Evolutionary conservation across 768 basidiomycete species (phyloP).

Genomic region (Amanita molliuscula): DNA sequence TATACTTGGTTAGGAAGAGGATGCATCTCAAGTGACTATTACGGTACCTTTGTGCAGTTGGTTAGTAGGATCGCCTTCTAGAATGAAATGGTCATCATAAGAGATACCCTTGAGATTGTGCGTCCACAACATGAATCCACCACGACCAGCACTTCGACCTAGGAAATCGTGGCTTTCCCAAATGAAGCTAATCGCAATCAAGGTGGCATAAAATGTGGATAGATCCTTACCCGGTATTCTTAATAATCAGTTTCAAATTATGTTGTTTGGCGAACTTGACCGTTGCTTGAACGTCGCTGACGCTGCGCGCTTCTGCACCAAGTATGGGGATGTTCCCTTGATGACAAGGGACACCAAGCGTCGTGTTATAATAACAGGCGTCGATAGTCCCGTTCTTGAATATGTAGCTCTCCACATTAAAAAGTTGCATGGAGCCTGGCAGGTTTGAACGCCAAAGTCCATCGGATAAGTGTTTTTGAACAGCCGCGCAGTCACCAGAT

Average conservation of each 20-base stretch:
- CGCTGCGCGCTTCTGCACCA: slow-evolving; percentile 28
- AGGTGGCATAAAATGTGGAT: background rate
- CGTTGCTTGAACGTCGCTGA: slow-evolving; percentile 26
- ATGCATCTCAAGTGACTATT: background rate
- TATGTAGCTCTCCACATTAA: background rate
- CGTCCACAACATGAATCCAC: slow-evolving; percentile 30
- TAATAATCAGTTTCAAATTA: slow-evolving; percentile 27
- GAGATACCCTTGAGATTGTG: slow-evolving; percentile 25
- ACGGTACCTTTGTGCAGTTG: background rate
- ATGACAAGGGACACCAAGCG: background rate
- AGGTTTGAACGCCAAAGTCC: background rate
- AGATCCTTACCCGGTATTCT: slow-evolving; percentile 24
- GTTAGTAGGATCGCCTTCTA: background rate
- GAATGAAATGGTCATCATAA: background rate
- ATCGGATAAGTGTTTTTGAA: background rate
- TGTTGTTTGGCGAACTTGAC: slow-evolving; percentile 11
- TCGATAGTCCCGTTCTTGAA: slow-evolving; percentile 1
- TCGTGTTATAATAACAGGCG: background rate
- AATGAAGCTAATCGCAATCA: slow-evolving; percentile 1
- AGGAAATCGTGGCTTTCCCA: slow-evolving; percentile 28
- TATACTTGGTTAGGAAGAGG: background rate
- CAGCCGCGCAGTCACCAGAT: background rate
- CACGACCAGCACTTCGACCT: slow-evolving; percentile 31
- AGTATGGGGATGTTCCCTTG: slow-evolving; percentile 6
- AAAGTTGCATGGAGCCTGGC: background rate